A percentile compares a stretch with the other conserved stretches of the same genome.
These are phyloP conservation scores for Vitis cinerea DNA, from an alignment of 164 flowering plant species.

Conservation along the genomic window DNA sequence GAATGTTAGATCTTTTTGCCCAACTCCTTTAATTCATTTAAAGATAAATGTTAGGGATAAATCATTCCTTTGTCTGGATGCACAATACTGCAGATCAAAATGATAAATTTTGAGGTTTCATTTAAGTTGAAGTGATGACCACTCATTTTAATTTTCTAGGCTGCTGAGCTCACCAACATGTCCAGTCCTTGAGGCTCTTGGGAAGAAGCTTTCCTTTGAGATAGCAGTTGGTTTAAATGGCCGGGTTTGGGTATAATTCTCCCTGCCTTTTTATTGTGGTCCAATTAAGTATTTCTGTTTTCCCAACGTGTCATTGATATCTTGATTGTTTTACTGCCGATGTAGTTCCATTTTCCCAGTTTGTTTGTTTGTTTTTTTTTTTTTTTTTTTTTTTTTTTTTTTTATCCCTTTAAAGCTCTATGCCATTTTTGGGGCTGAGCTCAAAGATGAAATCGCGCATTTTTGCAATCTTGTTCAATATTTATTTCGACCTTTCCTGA, in stretches of 20 bases:
- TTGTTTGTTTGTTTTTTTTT: neutral
- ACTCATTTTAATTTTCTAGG: slow-evolving; percentile 34
- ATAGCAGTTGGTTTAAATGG: slow-evolving; percentile 95
- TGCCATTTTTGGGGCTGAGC: too few relatives aligned
- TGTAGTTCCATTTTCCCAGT: neutral
- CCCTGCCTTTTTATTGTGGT: neutral
- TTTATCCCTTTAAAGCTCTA: neutral
- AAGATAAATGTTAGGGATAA: too few relatives aligned
- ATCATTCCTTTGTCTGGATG: neutral
- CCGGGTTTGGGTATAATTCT: slow-evolving; percentile 79
- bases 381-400: neutral
- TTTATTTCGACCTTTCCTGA: too few relatives aligned
- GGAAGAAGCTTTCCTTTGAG: slow-evolving; percentile 92
- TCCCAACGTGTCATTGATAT: neutral
- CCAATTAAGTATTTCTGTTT: neutral
- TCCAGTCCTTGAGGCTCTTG: slow-evolving; percentile 90
- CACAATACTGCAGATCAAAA: too few relatives aligned
- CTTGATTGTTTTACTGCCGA: neutral
- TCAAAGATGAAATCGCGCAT: too few relatives aligned
- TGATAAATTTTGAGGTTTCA: neutral
- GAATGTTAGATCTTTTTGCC: slow-evolving; percentile 49
- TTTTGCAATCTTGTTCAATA: too few relatives aligned
- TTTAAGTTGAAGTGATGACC: neutral
- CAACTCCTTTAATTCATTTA: neutral
- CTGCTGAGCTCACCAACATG: slow-evolving; percentile 83